phyloP scores from a whole-genome alignment of 129 eudicot species.

The Saposhnikovia divaricata region DNA sequence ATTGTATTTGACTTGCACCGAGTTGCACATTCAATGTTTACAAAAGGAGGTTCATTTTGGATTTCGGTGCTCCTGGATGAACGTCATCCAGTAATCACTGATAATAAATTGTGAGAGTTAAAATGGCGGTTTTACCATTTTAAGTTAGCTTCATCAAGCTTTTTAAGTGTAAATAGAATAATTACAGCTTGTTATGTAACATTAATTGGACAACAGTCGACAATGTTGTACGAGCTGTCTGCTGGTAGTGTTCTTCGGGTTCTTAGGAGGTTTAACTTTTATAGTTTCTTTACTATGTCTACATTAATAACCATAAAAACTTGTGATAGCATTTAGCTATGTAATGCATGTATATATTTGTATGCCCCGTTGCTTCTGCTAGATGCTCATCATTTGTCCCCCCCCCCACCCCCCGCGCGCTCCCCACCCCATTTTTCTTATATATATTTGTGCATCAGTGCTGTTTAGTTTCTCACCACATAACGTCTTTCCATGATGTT shows the following conservation, averaged over 20 bases:
- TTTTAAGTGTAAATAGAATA: not conserved
- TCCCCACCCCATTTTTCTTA: too few relatives aligned
- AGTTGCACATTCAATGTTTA: too few relatives aligned
- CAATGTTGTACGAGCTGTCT: not conserved
- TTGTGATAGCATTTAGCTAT: not conserved
- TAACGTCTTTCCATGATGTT: conserved; percentile 21
- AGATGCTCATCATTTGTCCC: not conserved
- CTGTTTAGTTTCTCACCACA: not conserved
- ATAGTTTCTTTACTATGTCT: not conserved
- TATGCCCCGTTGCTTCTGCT: not conserved
- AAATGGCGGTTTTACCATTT: not conserved
- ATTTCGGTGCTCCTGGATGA: not conserved
- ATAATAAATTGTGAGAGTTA: not conserved
- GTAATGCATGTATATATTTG: not conserved
- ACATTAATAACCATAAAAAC: not conserved
- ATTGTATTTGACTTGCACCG: too few relatives aligned
- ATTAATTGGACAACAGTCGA: not conserved
- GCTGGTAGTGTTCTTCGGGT: not conserved
- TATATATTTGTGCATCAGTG: not conserved
- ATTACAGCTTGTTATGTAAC: not conserved
- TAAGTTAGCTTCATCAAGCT: not conserved
- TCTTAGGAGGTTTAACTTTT: not conserved
- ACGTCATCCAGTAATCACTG: not conserved
- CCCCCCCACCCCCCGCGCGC: not conserved
- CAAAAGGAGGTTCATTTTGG: not conserved